A percentile compares a stretch with the other conserved stretches of the same genome.
Conservation (phyloP, 169 alveolate genomes). For the Eimeria zaria region DNA sequence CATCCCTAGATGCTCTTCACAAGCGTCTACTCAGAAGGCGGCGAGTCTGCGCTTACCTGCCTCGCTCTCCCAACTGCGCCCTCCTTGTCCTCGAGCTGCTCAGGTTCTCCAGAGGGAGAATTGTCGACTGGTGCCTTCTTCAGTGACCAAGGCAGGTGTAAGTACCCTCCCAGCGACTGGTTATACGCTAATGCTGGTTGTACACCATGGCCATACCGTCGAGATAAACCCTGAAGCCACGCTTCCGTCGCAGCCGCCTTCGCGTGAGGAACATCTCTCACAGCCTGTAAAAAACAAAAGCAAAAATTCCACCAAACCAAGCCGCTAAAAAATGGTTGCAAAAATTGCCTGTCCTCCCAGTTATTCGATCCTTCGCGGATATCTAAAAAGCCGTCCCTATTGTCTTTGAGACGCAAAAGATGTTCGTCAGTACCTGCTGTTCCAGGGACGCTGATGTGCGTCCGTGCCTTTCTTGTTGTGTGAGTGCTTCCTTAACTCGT, state of each 20-base stretch:
- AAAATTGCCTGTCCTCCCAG: background rate
- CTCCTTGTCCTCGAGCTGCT: background rate
- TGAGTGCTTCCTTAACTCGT: background rate
- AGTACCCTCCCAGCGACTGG: constrained; percentile 24
- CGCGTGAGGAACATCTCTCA: background rate
- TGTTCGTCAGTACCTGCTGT: background rate
- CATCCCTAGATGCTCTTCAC: background rate
- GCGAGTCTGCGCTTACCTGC: background rate
- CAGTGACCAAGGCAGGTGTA: constrained; percentile 67
- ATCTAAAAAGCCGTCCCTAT: background rate
- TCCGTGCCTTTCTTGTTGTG: background rate
- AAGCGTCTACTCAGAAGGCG: background rate
- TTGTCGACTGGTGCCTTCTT: constrained; percentile 3
- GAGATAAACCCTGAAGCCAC: constrained; percentile 83
- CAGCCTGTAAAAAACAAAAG: background rate
- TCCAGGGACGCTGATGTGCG: background rate
- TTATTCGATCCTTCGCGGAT: background rate
- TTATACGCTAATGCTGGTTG: constrained; percentile 31
- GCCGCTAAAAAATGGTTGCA: background rate
- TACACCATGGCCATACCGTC: constrained; percentile 82
- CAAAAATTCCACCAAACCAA: background rate
- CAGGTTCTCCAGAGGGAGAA: background rate
- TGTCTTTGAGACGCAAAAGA: no score
- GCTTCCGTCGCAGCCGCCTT: constrained; percentile 72
- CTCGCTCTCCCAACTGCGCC: background rate